Evolutionary conservation across 2,329 filamentous ascomycete genomes (phyloP).

Genomic region (Fragosphaeria purpurea): DNA sequence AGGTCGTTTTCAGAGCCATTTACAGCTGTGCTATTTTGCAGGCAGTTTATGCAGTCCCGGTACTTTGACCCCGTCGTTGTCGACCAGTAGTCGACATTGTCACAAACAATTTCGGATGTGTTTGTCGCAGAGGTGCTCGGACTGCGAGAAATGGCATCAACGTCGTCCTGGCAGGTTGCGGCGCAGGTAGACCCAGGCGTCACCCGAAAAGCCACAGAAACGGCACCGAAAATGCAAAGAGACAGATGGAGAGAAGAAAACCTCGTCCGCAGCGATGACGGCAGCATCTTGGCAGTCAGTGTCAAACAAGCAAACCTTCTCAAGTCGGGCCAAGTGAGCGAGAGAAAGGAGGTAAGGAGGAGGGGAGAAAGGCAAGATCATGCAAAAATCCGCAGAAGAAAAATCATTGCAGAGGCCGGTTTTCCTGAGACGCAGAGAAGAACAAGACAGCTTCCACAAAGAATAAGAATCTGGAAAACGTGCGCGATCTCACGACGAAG

Average conservation of each 20-base stretch:
- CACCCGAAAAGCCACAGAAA: constrained; percentile 29
- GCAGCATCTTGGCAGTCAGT: too few relatives aligned
- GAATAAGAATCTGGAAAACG: neutral
- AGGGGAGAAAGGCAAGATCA: neutral
- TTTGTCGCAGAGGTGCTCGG: constrained; percentile 30
- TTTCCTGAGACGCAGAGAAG: neutral
- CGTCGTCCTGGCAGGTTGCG: constrained; percentile 33
- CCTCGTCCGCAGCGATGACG: too few relatives aligned
- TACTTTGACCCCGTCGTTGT: constrained; percentile 33
- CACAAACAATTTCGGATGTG: constrained; percentile 36
- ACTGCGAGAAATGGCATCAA: constrained; percentile 22
- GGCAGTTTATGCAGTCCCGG: constrained; percentile 35
- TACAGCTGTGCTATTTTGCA: constrained; percentile 33
- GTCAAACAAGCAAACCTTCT: too few relatives aligned
- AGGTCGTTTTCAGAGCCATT: constrained; percentile 31
- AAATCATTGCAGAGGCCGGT: constrained; percentile 6
- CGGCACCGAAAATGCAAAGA: constrained; percentile 8
- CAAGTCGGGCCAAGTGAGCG: neutral
- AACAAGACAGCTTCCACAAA: neutral
- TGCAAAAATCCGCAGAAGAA: neutral
- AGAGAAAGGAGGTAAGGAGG: neutral
- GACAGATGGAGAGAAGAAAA: neutral
- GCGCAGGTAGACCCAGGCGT: constrained; percentile 42
- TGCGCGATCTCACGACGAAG: too few relatives aligned
- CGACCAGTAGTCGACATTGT: constrained; percentile 29